Evolutionary conservation across 345 rosid genomes (phyloP).

Genomic region (Microthlaspi erraticum): DNA sequence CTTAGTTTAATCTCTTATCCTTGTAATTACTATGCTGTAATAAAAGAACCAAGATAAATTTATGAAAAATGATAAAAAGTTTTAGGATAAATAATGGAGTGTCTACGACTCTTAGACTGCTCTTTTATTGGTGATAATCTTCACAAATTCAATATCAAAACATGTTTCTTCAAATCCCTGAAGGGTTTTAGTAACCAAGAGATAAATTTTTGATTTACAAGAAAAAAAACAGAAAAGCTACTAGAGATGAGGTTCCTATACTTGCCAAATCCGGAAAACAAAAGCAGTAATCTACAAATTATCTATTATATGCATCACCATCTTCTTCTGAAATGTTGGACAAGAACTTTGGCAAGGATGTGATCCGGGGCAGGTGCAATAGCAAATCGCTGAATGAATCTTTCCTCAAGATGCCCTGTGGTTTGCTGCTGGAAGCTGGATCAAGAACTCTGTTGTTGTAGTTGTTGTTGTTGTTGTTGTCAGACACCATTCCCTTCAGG

Average conservation of each 20-base stretch:
- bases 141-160: conserved; percentile 65
- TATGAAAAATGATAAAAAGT: not conserved
- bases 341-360: conserved; percentile 93
- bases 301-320: conserved; percentile 64
- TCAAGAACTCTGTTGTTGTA: conserved; percentile 47
- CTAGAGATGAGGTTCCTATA: conserved; percentile 40
- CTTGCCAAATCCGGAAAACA: conserved; percentile 38
- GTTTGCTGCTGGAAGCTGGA: conserved; percentile 58
- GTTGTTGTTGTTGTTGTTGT: conserved; percentile 37
- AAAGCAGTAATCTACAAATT: conserved; percentile 31
- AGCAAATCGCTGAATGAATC: conserved; percentile 87
- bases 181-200: conserved; percentile 26
- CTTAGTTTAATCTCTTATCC: conserved; percentile 44
- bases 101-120: conserved; percentile 1
- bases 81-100: not conserved
- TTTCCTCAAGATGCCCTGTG: conserved; percentile 81
- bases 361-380: conserved; percentile 85
- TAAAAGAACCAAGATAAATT: conserved; percentile 1
- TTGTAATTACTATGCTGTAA: conserved; percentile 50
- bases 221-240: conserved; percentile 31
- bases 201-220: conserved; percentile 39
- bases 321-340: conserved; percentile 90
- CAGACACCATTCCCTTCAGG: conserved; percentile 44
- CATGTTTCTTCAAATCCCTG: conserved; percentile 60
- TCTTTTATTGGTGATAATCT: conserved; percentile 16